Conservation (phyloP, 192 early-diverging fungal species). For the Podila epigama region DNA sequence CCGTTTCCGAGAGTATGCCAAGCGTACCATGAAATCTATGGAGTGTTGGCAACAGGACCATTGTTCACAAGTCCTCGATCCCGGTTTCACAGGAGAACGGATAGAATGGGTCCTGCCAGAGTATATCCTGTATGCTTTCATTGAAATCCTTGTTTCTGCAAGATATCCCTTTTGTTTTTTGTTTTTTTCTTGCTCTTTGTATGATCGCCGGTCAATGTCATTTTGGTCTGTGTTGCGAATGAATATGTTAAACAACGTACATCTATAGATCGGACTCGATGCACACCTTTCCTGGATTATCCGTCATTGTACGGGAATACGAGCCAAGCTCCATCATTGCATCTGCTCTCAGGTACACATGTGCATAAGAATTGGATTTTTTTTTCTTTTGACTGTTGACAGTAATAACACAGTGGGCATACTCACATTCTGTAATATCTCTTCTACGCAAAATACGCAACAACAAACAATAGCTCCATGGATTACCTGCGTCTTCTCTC, state of each 20-base stretch:
- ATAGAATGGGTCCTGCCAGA: slow-evolving; percentile 61
- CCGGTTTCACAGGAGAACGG: slow-evolving; percentile 12
- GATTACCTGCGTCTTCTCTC: slow-evolving; percentile 53
- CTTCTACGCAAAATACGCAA: no score
- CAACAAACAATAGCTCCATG: slow-evolving; percentile 50
- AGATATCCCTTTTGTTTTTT: no score
- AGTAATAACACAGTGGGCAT: no score
- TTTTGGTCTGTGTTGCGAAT: not conserved
- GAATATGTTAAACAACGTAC: not conserved
- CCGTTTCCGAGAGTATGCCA: slow-evolving; percentile 45
- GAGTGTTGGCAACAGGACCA: slow-evolving; percentile 61
- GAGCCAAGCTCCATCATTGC: slow-evolving; percentile 94
- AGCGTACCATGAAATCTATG: slow-evolving; percentile 45
- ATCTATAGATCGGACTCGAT: slow-evolving; percentile 10
- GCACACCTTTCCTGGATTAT: slow-evolving; percentile 85
- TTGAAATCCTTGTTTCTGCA: no score
- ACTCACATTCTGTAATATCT: no score
- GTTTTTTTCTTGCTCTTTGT: not conserved
- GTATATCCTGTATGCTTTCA: slow-evolving; percentile 51
- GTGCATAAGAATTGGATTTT: not conserved
- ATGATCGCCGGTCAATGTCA: no score
- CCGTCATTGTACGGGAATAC: slow-evolving; percentile 83
- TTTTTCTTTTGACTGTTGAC: not conserved
- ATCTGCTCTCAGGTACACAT: slow-evolving; percentile 73
- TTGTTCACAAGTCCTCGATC: slow-evolving; percentile 13